Percentiles rank a stretch among this genome's conserved stretches.
These are phyloP conservation scores for Aspergillus udagawae DNA, from an alignment of 2,329 filamentous ascomycete species.

Conservation along the genomic window DNA sequence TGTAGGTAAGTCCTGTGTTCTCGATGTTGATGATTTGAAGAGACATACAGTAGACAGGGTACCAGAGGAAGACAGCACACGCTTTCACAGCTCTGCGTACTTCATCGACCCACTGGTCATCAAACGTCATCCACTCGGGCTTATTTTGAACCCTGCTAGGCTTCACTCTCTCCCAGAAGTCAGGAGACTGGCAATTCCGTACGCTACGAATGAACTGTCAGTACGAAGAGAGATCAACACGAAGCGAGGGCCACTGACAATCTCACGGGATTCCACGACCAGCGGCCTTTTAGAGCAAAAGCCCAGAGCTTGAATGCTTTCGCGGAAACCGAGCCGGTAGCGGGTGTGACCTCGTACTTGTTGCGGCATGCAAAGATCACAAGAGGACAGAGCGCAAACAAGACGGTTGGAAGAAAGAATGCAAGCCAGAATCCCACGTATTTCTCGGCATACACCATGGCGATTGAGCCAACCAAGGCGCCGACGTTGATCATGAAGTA, in stretches of 20 bases:
- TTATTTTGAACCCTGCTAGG: slow-evolving; percentile 17
- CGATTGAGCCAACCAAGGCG: slow-evolving; percentile 56
- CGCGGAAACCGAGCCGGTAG: slow-evolving; percentile 67
- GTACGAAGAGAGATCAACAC: neutral
- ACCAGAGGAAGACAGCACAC: slow-evolving; percentile 63
- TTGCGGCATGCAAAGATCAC: slow-evolving; percentile 59
- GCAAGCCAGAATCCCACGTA: slow-evolving; percentile 65
- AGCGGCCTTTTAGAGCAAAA: slow-evolving; percentile 60
- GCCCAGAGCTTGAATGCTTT: slow-evolving; percentile 62
- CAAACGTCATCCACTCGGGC: slow-evolving; percentile 61
- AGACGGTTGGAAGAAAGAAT: slow-evolving; percentile 60
- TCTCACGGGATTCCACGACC: slow-evolving; percentile 56
- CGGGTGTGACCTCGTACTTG: slow-evolving; percentile 61
- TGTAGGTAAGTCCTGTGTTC: slow-evolving; percentile 14
- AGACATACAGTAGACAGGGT: slow-evolving; percentile 42
- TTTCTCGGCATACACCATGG: slow-evolving; percentile 70
- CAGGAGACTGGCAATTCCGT: slow-evolving; percentile 13
- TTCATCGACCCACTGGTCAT: slow-evolving; percentile 77
- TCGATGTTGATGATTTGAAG: slow-evolving; percentile 9
- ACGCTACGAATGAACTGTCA: slow-evolving; percentile 10
- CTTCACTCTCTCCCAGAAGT: slow-evolving; percentile 22
- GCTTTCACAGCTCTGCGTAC: slow-evolving; percentile 64
- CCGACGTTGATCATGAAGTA: slow-evolving; percentile 70
- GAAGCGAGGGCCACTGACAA: slow-evolving; percentile 16
- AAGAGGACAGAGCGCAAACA: slow-evolving; percentile 61